Percentiles rank a stretch among this genome's conserved stretches.
phyloP scores from a whole-genome alignment of 257 asterid genomes.

The Rehmannia glutinosa region DNA sequence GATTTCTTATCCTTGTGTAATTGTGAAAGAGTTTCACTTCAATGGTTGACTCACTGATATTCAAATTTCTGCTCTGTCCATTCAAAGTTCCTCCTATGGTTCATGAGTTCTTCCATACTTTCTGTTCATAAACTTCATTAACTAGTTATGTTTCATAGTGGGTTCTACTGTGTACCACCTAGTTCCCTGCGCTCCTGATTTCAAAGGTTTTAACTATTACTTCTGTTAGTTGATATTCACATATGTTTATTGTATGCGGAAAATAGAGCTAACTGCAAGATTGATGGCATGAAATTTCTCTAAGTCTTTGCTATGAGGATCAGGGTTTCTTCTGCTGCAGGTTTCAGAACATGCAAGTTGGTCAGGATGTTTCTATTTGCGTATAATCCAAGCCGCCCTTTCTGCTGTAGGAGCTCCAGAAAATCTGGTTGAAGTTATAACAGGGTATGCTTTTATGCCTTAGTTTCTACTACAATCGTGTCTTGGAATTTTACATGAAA shows the following conservation, averaged over 20 bases:
- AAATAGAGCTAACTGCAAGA: background rate
- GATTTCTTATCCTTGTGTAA: background rate
- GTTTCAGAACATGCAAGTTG: slow-evolving; percentile 99
- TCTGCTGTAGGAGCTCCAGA: slow-evolving; percentile 99
- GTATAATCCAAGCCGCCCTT: slow-evolving; percentile 92
- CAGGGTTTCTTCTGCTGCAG: slow-evolving; percentile 33
- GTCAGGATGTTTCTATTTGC: slow-evolving; percentile 96
- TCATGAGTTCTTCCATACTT: background rate
- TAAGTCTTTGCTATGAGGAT: slow-evolving; percentile 18
- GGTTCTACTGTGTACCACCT: background rate
- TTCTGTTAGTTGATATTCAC: background rate
- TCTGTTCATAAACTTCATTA: background rate
- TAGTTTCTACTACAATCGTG: slow-evolving; percentile 14
- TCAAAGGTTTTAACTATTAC: background rate
- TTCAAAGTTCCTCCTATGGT: background rate
- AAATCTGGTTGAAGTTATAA: slow-evolving; percentile 92
- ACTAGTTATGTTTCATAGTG: background rate
- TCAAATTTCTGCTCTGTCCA: background rate
- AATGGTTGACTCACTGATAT: background rate
- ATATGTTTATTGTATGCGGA: background rate
- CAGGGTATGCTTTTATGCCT: slow-evolving; percentile 61
- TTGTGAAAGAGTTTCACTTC: background rate
- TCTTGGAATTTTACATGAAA: slow-evolving; percentile 18
- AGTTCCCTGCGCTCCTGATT: background rate
- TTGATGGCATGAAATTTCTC: slow-evolving; percentile 6